These are phyloP conservation scores for Rauvolfia tetraphylla DNA, from an alignment of 257 asterid species.

Conservation along the genomic window DNA sequence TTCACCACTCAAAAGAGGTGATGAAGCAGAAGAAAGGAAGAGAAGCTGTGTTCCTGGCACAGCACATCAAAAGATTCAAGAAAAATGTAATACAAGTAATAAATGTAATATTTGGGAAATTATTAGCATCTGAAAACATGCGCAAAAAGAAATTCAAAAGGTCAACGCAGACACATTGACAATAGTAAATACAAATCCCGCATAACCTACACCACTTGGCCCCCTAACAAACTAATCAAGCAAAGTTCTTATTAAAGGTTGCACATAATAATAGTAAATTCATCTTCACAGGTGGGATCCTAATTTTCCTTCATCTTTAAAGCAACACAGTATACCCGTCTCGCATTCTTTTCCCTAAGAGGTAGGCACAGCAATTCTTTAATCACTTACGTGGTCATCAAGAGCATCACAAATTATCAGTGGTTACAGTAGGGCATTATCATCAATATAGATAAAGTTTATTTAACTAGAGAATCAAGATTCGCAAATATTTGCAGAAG, in stretches of 20 bases:
- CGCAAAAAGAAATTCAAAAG: neutral
- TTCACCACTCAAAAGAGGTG: slow-evolving; percentile 49
- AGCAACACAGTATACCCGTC: neutral
- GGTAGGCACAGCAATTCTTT: neutral
- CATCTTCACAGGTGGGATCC: neutral
- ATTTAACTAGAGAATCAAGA: neutral
- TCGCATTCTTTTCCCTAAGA: neutral
- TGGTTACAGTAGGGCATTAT: neutral
- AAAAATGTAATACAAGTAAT: slow-evolving; percentile 12
- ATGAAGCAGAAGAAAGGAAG: slow-evolving; percentile 52
- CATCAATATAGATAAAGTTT: neutral
- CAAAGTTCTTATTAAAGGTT: neutral
- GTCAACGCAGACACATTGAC: neutral
- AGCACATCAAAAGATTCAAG: neutral
- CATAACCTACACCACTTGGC: neutral
- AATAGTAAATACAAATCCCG: neutral
- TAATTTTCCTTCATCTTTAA: neutral
- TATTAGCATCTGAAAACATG: neutral
- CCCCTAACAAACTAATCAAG: neutral
- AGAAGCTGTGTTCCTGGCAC: slow-evolving; percentile 34
- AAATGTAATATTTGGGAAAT: slow-evolving; percentile 9
- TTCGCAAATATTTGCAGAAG: neutral
- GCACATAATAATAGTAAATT: neutral
- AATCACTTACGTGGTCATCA: neutral
- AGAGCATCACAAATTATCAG: neutral